A percentile compares a stretch with the other conserved stretches of the same genome.
These are phyloP conservation scores for Laburnicola sp. DNA, from an alignment of 2,329 filamentous ascomycete genomes.

Conservation along the genomic window DNA sequence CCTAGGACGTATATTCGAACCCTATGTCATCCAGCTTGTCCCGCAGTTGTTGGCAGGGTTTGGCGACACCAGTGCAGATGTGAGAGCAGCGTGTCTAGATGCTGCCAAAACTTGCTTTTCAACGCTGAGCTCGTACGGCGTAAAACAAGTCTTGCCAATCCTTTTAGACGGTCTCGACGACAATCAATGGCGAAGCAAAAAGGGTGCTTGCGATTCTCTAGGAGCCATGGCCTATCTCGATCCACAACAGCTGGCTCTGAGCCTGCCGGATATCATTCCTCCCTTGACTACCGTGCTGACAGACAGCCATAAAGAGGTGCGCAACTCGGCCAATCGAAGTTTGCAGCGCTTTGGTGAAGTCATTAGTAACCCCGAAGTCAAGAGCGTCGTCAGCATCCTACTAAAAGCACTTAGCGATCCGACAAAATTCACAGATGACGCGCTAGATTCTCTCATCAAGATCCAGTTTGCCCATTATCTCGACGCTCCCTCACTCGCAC, in stretches of 20 bases:
- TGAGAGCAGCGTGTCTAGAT: constrained; percentile 89
- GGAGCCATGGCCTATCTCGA: constrained; percentile 99
- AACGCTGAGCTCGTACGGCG: constrained; percentile 90
- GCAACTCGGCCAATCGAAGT: constrained; percentile 88
- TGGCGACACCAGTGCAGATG: constrained; percentile 83
- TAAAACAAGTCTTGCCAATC: constrained; percentile 90
- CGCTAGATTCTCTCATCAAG: constrained; percentile 91
- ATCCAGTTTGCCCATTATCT: constrained; percentile 98
- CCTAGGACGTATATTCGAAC: constrained; percentile 87
- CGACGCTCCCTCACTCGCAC: constrained; percentile 91
- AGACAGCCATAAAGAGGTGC: constrained; percentile 97
- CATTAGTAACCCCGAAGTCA: constrained; percentile 96
- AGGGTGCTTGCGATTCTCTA: constrained; percentile 92
- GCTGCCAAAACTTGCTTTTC: constrained; percentile 94
- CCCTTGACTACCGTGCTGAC: constrained; percentile 92
- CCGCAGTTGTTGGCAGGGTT: constrained; percentile 88
- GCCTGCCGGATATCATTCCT: constrained; percentile 94
- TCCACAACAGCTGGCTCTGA: constrained; percentile 88
- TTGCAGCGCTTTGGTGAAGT: constrained; percentile 98
- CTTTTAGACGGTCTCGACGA: constrained; percentile 91
- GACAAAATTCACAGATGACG: constrained; percentile 94
- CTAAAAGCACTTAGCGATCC: constrained; percentile 97
- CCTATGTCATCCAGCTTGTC: constrained; percentile 94
- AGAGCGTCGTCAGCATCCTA: constrained; percentile 84
- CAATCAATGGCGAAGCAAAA: constrained; percentile 96